Evolutionary conservation across 2,329 filamentous ascomycete species (phyloP), one percentile per base, ranked within the genome.

Genomic region (Aspergillus terreus): DNA sequence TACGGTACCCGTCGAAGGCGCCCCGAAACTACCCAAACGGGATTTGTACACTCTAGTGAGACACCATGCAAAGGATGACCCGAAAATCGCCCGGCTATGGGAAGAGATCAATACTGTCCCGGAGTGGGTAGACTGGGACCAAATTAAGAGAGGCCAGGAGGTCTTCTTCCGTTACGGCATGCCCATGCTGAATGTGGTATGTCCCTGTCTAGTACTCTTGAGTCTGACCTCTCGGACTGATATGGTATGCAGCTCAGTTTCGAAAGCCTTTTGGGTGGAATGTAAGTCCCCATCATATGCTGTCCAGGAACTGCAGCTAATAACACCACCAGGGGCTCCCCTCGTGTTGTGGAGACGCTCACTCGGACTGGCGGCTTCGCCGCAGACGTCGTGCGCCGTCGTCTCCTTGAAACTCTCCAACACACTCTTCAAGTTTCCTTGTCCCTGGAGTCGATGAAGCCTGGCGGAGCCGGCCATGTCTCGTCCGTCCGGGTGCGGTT

Each of bases 121-220:
- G 0, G 75, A 80, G 1, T 92, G 87, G 87, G 88, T 92, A 2
- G 83, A 91, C 64, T 92, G 87, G 87, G 79, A 80, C 2, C 86
- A 90, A 63, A 85, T 92, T 50, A 76, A 79, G 53, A 77, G 88
- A 61, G 88, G 88, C 0, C 88, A 92, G 65, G 82, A 87, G 58
- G 81, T 90, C 0, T 90, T 91, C 63, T 91, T 89, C 67, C 82
- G 88, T 33, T 92, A 91, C 67, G 86, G 82, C 15, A 83, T 82
- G 0, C 82, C 86, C 1, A 80, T 81, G 19, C 69, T 90, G 17
- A 86, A 84, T 6, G 83, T 60, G 21, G 67, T 69, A 35, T 58
- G 67, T 63, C 15, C 6, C 14, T 17, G 2, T 25, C 21, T 44
- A 21, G 12, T 23, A 12, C 1, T 4, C 27, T 12, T 15, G 11